A percentile compares a stretch with the other conserved stretches of the same genome.
Conservation (phyloP, 768 basidiomycete genomes). For the Postia placenta region DNA sequence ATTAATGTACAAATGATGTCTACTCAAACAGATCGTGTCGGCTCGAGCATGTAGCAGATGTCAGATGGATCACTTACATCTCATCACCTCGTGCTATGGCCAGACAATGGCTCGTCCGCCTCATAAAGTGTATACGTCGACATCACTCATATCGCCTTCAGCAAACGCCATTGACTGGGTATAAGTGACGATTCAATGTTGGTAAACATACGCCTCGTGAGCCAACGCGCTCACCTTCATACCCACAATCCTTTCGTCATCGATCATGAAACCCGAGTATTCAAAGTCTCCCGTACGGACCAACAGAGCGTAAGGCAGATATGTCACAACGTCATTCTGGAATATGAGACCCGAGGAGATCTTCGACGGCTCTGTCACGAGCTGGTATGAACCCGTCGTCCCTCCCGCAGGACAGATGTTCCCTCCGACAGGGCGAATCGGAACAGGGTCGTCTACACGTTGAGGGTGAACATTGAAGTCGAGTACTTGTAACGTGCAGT, state of each 20-base stretch:
- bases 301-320: slow-evolving; percentile 17
- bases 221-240: slow-evolving; percentile 29
- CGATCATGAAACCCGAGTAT: slow-evolving; percentile 38
- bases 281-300: slow-evolving; percentile 8
- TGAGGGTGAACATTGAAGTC: slow-evolving; percentile 28
- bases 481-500: slow-evolving; percentile 21
- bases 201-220: neutral
- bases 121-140: slow-evolving; percentile 29
- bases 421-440: neutral
- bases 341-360: slow-evolving; percentile 9
- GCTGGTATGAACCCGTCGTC: neutral
- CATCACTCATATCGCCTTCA: slow-evolving; percentile 26
- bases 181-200: neutral
- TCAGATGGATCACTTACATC: no score
- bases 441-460: slow-evolving; percentile 14
- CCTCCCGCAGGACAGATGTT: no score
- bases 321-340: slow-evolving; percentile 10
- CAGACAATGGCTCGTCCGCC: no score
- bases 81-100: no score
- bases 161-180: slow-evolving; percentile 19
- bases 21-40: no score
- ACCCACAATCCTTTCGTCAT: slow-evolving; percentile 35
- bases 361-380: neutral
- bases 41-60: no score
- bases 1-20: no score